phyloP scores from a whole-genome alignment of 345 rosid species.

The Eucalyptus rudis region DNA sequence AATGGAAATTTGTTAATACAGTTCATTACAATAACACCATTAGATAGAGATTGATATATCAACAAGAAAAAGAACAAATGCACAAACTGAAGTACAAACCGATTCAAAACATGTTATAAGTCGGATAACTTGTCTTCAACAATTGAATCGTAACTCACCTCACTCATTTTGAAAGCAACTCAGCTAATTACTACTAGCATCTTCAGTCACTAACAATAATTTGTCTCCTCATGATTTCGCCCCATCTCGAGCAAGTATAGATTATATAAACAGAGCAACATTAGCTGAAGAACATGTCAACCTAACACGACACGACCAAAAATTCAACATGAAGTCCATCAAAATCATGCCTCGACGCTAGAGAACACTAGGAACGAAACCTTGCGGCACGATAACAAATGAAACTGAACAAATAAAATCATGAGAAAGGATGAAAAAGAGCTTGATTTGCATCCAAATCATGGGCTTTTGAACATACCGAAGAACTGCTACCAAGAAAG shows the following conservation, averaged over 20 bases:
- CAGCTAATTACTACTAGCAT: neutral
- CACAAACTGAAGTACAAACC: neutral
- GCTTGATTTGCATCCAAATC: neutral
- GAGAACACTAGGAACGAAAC: neutral
- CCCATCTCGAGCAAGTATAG: neutral
- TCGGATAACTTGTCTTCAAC: neutral
- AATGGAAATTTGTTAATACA: neutral
- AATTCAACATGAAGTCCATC: neutral
- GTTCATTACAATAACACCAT: neutral
- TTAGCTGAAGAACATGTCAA: neutral
- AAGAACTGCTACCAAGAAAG: neutral
- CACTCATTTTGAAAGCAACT: neutral
- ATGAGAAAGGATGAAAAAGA: neutral
- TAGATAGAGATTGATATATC: neutral
- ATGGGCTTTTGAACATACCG: neutral
- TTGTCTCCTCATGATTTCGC: neutral
- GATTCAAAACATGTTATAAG: neutral
- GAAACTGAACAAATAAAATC: neutral
- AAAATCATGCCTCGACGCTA: neutral
- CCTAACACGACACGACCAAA: neutral
- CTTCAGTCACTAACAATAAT: neutral
- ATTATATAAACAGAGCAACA: neutral
- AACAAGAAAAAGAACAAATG: neutral
- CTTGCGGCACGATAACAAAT: neutral
- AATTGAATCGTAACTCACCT: neutral